Evolutionary conservation across 805 yeast genomes (phyloP).

Genomic region (Dipodascopsis uninucleata): DNA sequence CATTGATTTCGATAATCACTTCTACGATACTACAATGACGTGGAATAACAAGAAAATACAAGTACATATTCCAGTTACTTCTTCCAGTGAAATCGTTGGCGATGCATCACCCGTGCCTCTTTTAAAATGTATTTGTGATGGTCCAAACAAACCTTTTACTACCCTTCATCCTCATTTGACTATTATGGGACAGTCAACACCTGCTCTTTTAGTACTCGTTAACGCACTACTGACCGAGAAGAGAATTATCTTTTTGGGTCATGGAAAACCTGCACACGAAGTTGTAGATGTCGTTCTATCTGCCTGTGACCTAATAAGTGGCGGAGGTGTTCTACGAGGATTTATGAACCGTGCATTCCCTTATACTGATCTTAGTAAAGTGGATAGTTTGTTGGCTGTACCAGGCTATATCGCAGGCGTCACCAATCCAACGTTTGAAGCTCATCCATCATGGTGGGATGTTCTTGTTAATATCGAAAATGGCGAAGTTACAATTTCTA

Average conservation of each 20-base stretch:
- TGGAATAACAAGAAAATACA: slow-evolving; percentile 35
- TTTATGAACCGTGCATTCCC: slow-evolving; percentile 51
- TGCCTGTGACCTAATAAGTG: slow-evolving; percentile 47
- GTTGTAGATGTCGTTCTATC: slow-evolving; percentile 52
- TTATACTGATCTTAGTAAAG: slow-evolving; percentile 52
- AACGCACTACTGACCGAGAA: slow-evolving; percentile 54
- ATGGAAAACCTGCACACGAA: slow-evolving; percentile 48
- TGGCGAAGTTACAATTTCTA: slow-evolving; percentile 36
- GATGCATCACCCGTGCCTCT: background rate
- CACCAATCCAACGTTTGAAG: slow-evolving; percentile 56
- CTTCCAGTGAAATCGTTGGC: slow-evolving; percentile 2
- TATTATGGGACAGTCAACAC: slow-evolving; percentile 52
- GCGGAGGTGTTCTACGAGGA: slow-evolving; percentile 50
- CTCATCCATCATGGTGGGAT: slow-evolving; percentile 55
- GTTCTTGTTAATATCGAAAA: slow-evolving; percentile 51
- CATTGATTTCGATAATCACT: slow-evolving; percentile 31
- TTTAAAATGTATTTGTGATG: background rate
- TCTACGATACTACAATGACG: slow-evolving; percentile 33
- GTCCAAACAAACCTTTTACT: slow-evolving; percentile 14
- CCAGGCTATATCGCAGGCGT: slow-evolving; percentile 57
- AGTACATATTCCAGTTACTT: slow-evolving; percentile 33
- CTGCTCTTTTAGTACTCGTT: slow-evolving; percentile 50
- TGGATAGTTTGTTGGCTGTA: slow-evolving; percentile 47
- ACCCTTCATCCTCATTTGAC: slow-evolving; percentile 45
- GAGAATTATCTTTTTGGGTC: slow-evolving; percentile 48